phyloP scores from a whole-genome alignment of 202 grass and related monocot genomes.

The Zoysia matrella region DNA sequence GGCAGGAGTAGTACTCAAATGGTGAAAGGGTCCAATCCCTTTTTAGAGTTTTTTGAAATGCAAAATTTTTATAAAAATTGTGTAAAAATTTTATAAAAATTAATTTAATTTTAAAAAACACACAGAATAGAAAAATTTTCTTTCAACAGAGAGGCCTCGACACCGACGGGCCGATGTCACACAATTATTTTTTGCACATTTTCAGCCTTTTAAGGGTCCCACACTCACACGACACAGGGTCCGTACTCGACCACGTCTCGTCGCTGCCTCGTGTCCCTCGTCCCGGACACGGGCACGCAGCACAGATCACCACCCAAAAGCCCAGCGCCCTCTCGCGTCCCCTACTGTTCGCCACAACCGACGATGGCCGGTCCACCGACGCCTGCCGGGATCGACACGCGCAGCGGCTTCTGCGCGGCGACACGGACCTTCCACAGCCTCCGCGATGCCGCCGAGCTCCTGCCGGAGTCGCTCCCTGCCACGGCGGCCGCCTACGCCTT shows the following conservation, averaged over 20 bases:
- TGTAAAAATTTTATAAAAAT: too few species aligned
- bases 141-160: too few species aligned
- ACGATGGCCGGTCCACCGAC: not conserved
- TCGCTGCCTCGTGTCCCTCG: too few species aligned
- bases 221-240: not conserved
- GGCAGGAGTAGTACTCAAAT: too few species aligned
- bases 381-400: not conserved
- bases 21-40: too few species aligned
- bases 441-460: not conserved
- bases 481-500: not conserved
- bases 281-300: not conserved
- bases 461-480: not conserved
- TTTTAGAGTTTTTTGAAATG: too few species aligned
- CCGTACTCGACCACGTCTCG: not conserved
- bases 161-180: too few species aligned
- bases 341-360: not conserved
- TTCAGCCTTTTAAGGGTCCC: too few species aligned
- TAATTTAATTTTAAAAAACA: too few species aligned
- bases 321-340: not conserved
- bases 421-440: slow-evolving; percentile 7
- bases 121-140: too few species aligned
- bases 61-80: too few species aligned
- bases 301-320: not conserved
- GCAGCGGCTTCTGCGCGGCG: not conserved
- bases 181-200: too few species aligned